These are phyloP conservation scores for Linnemannia schmuckeri DNA, from an alignment of 192 early-diverging fungal species.

Conservation along the genomic window DNA sequence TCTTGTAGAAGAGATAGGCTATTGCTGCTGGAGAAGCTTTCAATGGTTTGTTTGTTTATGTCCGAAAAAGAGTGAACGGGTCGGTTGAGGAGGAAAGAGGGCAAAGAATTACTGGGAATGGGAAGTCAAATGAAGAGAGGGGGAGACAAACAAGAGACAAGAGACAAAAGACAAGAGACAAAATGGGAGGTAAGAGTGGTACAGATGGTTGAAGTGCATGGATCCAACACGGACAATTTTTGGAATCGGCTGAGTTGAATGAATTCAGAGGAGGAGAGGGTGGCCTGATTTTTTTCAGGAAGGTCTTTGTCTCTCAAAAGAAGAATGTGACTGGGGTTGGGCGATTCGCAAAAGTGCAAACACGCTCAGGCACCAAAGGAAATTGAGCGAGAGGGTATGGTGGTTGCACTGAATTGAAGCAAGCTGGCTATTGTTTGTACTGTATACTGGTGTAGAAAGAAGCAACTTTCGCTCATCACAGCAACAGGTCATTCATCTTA, in stretches of 20 bases:
- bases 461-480: neutral
- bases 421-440: neutral
- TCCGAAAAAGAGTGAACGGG: neutral
- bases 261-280: neutral
- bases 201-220: neutral
- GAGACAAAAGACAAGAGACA: neutral
- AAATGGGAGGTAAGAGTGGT: neutral
- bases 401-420: no score
- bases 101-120: neutral
- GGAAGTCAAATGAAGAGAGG: no score
- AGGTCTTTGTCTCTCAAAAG: neutral
- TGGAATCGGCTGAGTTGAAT: neutral
- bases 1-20: neutral
- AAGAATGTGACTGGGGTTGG: conserved; percentile 1
- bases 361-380: conserved; percentile 1
- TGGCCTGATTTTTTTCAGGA: conserved; percentile 52
- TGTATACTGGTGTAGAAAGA: neutral
- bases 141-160: no score
- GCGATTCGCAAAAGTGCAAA: conserved; percentile 2
- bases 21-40: neutral
- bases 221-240: neutral
- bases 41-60: neutral
- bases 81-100: neutral
- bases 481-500: neutral
- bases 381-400: neutral